Percentiles rank a stretch among this genome's conserved stretches.
These are phyloP conservation scores for Ceratocystis alfenasii DNA, from an alignment of 2,329 filamentous ascomycete species.

Conservation along the genomic window DNA sequence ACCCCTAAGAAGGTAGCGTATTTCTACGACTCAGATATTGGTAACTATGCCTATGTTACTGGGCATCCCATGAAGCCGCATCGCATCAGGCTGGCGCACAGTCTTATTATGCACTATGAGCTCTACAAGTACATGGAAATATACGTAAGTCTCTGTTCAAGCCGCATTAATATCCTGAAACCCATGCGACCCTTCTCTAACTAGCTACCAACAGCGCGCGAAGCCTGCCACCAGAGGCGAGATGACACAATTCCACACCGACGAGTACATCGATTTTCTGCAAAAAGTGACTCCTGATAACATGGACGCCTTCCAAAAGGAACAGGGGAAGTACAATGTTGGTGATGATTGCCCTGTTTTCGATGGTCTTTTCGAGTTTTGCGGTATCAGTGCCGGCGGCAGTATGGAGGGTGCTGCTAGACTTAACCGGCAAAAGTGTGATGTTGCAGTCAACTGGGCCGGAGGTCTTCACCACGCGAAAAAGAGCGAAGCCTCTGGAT, in stretches of 20 bases:
- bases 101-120: slow-evolving; percentile 90
- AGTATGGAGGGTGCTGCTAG: slow-evolving; percentile 88
- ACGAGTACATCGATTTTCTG: slow-evolving; percentile 91
- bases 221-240: slow-evolving; percentile 82
- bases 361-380: slow-evolving; percentile 94
- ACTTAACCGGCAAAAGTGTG: slow-evolving; percentile 79
- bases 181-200: slow-evolving; percentile 15
- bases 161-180: not conserved
- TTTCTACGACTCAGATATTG: slow-evolving; percentile 97
- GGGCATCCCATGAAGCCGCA: slow-evolving; percentile 99
- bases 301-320: slow-evolving; percentile 69
- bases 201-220: slow-evolving; percentile 46
- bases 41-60: slow-evolving; percentile 94
- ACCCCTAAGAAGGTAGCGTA: slow-evolving; percentile 78
- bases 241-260: slow-evolving; percentile 86
- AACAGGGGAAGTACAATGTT: slow-evolving; percentile 89
- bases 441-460: slow-evolving; percentile 98
- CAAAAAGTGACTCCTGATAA: slow-evolving; percentile 95
- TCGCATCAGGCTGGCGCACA: slow-evolving; percentile 86
- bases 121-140: slow-evolving; percentile 95
- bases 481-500: slow-evolving; percentile 89
- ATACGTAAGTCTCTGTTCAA: slow-evolving; percentile 53
- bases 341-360: slow-evolving; percentile 97
- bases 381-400: slow-evolving; percentile 84
- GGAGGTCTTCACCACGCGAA: slow-evolving; percentile 95